Percentiles rank a stretch among this genome's conserved stretches.
These are phyloP conservation scores for Penicillium odoratum DNA, from an alignment of 495 filamentous ascomycete genomes.

Conservation along the genomic window DNA sequence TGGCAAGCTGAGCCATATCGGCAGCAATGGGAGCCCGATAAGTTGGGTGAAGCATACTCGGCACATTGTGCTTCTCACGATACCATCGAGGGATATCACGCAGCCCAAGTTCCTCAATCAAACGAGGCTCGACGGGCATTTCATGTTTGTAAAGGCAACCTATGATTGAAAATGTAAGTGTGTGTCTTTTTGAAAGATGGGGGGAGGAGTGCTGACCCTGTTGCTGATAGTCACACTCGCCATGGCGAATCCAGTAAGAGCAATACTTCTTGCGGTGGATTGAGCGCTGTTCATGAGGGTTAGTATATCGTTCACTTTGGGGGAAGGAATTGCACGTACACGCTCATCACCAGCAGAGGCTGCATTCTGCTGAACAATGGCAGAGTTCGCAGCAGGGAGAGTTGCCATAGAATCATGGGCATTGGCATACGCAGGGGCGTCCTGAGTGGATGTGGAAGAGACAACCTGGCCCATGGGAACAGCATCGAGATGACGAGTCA, in stretches of 20 bases:
- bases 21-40: not conserved
- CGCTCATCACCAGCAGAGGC: not conserved
- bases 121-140: slow-evolving; percentile 66
- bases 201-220: slow-evolving; percentile 48
- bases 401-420: not conserved
- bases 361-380: too few species aligned
- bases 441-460: not conserved
- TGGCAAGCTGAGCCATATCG: not conserved
- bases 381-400: too few species aligned
- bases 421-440: not conserved
- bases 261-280: slow-evolving; percentile 67
- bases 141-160: slow-evolving; percentile 84
- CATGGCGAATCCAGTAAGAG: slow-evolving; percentile 82
- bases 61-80: slow-evolving; percentile 43
- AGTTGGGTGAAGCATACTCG: slow-evolving; percentile 25
- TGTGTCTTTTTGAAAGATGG: not conserved
- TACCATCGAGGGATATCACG: slow-evolving; percentile 58
- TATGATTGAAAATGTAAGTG: slow-evolving; percentile 17
- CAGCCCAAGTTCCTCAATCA: slow-evolving; percentile 63
- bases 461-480: not conserved
- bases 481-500: not conserved
- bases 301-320: not conserved
- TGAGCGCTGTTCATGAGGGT: not conserved
- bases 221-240: slow-evolving; percentile 80
- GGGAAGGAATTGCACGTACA: not conserved